Evolutionary conservation across 768 basidiomycete genomes (phyloP), one percentile per base, ranked within the genome.

Genomic region (Solioccasus polychromus): DNA sequence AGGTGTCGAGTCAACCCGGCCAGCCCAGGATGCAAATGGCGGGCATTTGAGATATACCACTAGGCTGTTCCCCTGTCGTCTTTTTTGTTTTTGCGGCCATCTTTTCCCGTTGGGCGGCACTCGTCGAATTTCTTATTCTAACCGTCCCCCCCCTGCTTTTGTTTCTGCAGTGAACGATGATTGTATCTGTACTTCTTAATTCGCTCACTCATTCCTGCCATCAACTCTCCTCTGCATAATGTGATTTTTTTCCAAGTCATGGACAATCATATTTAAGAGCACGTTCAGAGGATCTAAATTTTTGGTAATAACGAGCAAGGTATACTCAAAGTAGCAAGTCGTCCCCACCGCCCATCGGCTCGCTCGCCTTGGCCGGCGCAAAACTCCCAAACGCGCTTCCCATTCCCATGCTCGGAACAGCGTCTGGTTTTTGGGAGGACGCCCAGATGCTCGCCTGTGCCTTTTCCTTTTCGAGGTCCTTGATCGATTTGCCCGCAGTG

Each of bases 401-500:
- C 31, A 43, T 19, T 12, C 51, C 53, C 44, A 46, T 43, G 38
- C 35, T 53, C 44, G 48, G 50, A 7, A 47, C 25, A 19, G 47
- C 24, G 0, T 43, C 45, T n/a, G 59, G 50, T 35, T 50, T 65
- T 39, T 63, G 64, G 14, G 63, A 50, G 1, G 63, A 56, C 0
- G 56, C 89, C 93, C 93, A 96, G 26, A 96, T 77, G 9, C 79
- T 80, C 18, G 84, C 82, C 61, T 77, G 78, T 3, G 83, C 77
- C 71, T 93, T 92, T 71, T 95, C 92, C 68, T 80, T 83, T 69
- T 91, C 88, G 52, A 96, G 62, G 58, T 92, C 92, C 66, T 87
- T 87, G 59, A 95, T 94, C 35, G 85, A 88, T 74, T 92, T 92
- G 30, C 73, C 72, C 31, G 61, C 55, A 2, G 62, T 60, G 17